Evolutionary conservation across 2,329 filamentous ascomycete species (phyloP).

Genomic region (Lecanicillium sp.): DNA sequence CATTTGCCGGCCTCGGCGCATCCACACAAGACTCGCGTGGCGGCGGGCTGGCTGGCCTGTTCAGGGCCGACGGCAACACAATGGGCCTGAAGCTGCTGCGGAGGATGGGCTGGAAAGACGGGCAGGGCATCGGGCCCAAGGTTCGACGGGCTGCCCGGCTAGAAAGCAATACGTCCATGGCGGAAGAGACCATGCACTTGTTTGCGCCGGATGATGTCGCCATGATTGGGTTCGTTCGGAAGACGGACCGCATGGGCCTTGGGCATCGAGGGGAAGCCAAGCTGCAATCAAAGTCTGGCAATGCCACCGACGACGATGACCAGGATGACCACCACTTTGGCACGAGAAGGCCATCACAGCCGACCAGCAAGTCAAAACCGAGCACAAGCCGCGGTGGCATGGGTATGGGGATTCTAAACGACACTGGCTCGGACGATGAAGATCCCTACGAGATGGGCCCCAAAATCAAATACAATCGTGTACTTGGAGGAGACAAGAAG

Average conservation of each 20-base stretch:
- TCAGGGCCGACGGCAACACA: conserved; percentile 68
- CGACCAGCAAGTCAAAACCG: conserved; percentile 41
- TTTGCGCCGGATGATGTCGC: conserved; percentile 79
- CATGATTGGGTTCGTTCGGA: conserved; percentile 59
- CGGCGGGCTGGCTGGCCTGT: conserved; percentile 59
- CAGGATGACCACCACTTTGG: conserved; percentile 25
- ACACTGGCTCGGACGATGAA: conserved; percentile 90
- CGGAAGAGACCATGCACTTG: conserved; percentile 49
- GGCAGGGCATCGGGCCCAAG: conserved; percentile 87
- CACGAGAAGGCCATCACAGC: conserved; percentile 12
- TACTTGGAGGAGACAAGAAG: conserved; percentile 74
- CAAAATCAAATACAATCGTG: conserved; percentile 76
- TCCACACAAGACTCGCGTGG: conserved; percentile 45
- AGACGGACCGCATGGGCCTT: conserved; percentile 63
- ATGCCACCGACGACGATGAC: conserved; percentile 37
- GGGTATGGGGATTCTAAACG: conserved; percentile 83
- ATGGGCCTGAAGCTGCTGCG: conserved; percentile 80
- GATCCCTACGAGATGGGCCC: conserved; percentile 91
- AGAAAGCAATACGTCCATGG: conserved; percentile 29
- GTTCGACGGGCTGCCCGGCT: conserved; percentile 67
- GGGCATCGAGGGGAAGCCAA: conserved; percentile 56
- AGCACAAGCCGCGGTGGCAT: conserved; percentile 56
- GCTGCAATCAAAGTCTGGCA: conserved; percentile 30
- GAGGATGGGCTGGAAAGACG: conserved; percentile 93
- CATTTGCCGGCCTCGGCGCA: conserved; percentile 69